Conservation (phyloP, 495 filamentous ascomycete species). For the Daldinia loculata region DNA sequence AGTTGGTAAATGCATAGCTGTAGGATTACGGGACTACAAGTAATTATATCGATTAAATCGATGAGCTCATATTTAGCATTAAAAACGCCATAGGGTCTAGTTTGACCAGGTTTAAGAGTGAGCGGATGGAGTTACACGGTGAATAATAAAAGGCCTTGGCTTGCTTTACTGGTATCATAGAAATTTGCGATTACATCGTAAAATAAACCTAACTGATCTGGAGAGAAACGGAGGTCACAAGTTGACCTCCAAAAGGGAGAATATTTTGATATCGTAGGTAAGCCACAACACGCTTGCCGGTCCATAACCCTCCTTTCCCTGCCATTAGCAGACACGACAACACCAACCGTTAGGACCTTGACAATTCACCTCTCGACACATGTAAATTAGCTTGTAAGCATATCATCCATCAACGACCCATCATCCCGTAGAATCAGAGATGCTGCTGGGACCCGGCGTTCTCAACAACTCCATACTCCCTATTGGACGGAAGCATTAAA, state of each 20-base stretch:
- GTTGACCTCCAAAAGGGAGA: constrained; percentile 41
- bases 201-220: constrained; percentile 48
- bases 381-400: constrained; percentile 35
- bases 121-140: not conserved
- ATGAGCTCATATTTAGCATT: constrained; percentile 1
- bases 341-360: constrained; percentile 13
- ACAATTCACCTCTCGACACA: constrained; percentile 16
- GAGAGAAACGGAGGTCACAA: constrained; percentile 33
- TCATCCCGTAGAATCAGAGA: constrained; percentile 28
- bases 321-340: constrained; percentile 12
- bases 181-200: constrained; percentile 49
- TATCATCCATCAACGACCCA: constrained; percentile 30
- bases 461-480: constrained; percentile 46
- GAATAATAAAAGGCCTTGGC: constrained; percentile 1
- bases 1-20: not conserved
- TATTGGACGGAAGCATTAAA: constrained; percentile 36
- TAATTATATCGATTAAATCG: not conserved
- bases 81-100: not conserved
- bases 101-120: not conserved
- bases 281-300: constrained; percentile 9
- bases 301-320: constrained; percentile 8
- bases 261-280: constrained; percentile 40
- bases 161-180: constrained; percentile 46
- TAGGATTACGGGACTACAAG: not conserved
- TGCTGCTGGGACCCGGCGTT: constrained; percentile 12